Base-by-base conservation (phyloP, 768 basidiomycete genomes). In the Baorangia bicolor region DNA sequence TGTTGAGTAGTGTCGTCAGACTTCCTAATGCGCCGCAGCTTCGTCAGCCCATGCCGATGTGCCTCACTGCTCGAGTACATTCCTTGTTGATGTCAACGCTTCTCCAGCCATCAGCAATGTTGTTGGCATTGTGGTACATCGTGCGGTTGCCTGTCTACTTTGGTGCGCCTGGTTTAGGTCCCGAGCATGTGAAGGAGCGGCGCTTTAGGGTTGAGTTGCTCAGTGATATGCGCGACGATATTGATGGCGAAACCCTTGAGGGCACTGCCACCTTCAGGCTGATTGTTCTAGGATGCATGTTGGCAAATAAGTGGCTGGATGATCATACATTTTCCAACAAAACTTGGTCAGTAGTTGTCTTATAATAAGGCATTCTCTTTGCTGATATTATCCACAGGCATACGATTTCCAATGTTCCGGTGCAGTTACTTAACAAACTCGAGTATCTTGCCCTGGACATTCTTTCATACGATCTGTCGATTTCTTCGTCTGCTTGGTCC, bases 261-360 rank as follows among this genome's bases (percentile, higher is more conserved):
- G 75, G 77, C 7, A 79, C 77, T 56, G 85, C 84, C 1, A 83
- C 87, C 12, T 92, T 91, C 70, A 83, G 87, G 50, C 77, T 92
- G 40, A 77, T 92, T 55, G 80, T 92, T 23, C 77, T 92, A 23
- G 90, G 90, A 20, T 90, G 85, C 58, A 91, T 92, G 89, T 75
- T 92, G 33, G 88, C 90, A 20, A 92, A 92, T 70, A 92, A 92
- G 73, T 92, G 90, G 90, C 67, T 92, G 60, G 90, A 92, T 60
- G 90, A 92, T 62, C 90, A 92, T 64, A 92, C 90, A 0, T 92
- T 92, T 71, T 91, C 89, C 38, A 92, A 92, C 73, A 92, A 90
- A 75, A 92, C 90, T 51, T 92, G 90, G 90, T 90, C 69, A 56
- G 84, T 68, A 35, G 4, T 4, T 27, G 16, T 12, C 35, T 16